Base-by-base conservation (phyloP, 2,329 filamentous ascomycete species). In the Sporothrix pallida region DNA sequence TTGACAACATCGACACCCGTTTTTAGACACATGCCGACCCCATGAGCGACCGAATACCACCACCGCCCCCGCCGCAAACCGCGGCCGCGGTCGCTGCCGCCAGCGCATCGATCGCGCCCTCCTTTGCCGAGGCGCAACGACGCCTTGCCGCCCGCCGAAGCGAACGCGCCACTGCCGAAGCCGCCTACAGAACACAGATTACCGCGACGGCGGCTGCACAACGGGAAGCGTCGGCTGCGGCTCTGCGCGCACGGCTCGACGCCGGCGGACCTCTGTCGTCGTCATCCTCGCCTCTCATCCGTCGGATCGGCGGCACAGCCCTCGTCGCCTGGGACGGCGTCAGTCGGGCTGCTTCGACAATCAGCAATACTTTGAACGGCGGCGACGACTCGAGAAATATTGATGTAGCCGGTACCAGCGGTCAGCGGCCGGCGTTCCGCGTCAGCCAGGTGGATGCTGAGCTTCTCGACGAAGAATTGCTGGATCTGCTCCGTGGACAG, bases 361-460 rank as follows among this genome's bases (percentile, higher is more conserved):
- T 73, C 5, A 6, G 65, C n/a, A 48, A 7, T 2, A 17, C 44
- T 17, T 23, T 65, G 6, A 26, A 56, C 4, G 58, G 56, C 17
- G 17, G 17, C 48, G 10, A 10, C 26, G 31, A 63, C 12, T 15
- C 63, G 17, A 31, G 58, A 31, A 7, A 42, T 8, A 90, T 65
- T 2, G 62, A 65, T 8, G 62, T 65, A 6, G 62, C 42, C 20
- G 62, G 62, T 12, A 65, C 62, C 9, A 48, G 92, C 75, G 93
- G 94, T 62, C 95, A 93, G 31, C 86, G 90, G 17, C 95, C 96
- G 5, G 91, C 93, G 12, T 98, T 97, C 81, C 91, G 96, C 72
- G 96, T 99, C 42, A 94, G 95, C 42, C 96, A 99, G 83, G 93
- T 98, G 60, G 96, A 99, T 82, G 94, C 96, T 52, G 96, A 98